Conservation (phyloP, 2,329 filamentous ascomycete genomes). For the Cadophora malorum region DNA sequence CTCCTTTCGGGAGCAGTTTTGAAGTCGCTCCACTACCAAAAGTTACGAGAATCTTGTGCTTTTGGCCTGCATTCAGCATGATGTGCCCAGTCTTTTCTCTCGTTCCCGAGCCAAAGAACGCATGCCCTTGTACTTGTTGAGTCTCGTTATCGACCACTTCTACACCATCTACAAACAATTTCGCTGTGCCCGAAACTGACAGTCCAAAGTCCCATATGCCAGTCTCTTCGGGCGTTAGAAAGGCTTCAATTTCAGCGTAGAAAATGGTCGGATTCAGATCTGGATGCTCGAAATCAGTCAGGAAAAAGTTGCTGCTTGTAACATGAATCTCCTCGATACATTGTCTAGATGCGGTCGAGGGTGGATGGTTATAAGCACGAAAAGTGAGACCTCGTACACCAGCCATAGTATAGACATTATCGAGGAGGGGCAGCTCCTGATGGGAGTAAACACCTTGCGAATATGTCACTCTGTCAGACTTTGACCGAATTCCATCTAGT, state of each 20-base stretch:
- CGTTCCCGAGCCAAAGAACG: slow-evolving; percentile 46
- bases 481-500: slow-evolving; percentile 56
- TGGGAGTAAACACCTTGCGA: slow-evolving; percentile 68
- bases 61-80: slow-evolving; percentile 40
- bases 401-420: slow-evolving; percentile 57
- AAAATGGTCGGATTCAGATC: slow-evolving; percentile 46
- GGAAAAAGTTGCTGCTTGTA: slow-evolving; percentile 48
- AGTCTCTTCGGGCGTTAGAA: slow-evolving; percentile 41
- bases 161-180: slow-evolving; percentile 47
- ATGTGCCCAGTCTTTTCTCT: slow-evolving; percentile 43
- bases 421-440: slow-evolving; percentile 66
- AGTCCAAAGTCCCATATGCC: slow-evolving; percentile 45
- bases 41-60: slow-evolving; percentile 43
- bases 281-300: slow-evolving; percentile 58
- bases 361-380: slow-evolving; percentile 64
- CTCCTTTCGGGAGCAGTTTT: slow-evolving; percentile 55
- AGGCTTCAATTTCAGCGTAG: slow-evolving; percentile 50
- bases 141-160: slow-evolving; percentile 47
- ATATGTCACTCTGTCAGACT: no score
- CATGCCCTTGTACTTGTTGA: slow-evolving; percentile 42
- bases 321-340: no score
- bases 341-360: slow-evolving; percentile 41
- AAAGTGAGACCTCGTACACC: slow-evolving; percentile 62
- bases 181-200: slow-evolving; percentile 44
- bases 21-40: slow-evolving; percentile 65